Base-by-base conservation (phyloP, 1,284 basidiomycete genomes). In the Lentinula novae-zelandiae region DNA sequence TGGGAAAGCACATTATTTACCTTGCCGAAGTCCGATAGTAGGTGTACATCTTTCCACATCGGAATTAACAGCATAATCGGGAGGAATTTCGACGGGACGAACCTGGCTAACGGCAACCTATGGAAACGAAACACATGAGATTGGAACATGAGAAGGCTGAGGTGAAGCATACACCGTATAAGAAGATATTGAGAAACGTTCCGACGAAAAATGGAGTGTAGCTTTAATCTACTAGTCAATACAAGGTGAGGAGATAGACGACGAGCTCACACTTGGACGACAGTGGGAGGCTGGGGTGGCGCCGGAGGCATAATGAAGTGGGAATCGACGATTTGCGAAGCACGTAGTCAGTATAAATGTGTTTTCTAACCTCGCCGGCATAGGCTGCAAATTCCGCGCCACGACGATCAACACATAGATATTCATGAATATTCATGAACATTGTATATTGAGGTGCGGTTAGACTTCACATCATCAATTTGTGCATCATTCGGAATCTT, bases 151-250 rank as follows among this genome's bases (percentile, higher is more conserved):
- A 31, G 31, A 31, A n/a, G 22, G 15, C 15, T 17, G 49, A 31
- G 36, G 7, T 22, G 17, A 13, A 33, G 44, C 57, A 22, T 44
- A 58, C 57, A n/a, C 57, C 57, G 33, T 52, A 52, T 34, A 58
- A 31, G 33, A 58, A 52, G 39, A 52, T 44, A n/a, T 58, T 58
- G 3, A 51, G 49, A 10, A 58, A 34, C n/a, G 57, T 44, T n/a
- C 57, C 57, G 5, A 58, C 42, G 20, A 58, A 42, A 17, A 58
- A 52, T 8, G 57, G 57, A 10, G 57, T 44, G 20, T 44, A 58
- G 4, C 57, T 56, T 27, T 12, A 13, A 22, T n/a, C 27, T 22
- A 12, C 0, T 13, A n/a, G 40, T 42, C 38, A 42, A 8, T 42
- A 50, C 6, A 46, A 9, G 7, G 9, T 22, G 20, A 22, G 31